Evolutionary conservation across 306 rosid genomes (phyloP).

Genomic region (Begonia masoniana): DNA sequence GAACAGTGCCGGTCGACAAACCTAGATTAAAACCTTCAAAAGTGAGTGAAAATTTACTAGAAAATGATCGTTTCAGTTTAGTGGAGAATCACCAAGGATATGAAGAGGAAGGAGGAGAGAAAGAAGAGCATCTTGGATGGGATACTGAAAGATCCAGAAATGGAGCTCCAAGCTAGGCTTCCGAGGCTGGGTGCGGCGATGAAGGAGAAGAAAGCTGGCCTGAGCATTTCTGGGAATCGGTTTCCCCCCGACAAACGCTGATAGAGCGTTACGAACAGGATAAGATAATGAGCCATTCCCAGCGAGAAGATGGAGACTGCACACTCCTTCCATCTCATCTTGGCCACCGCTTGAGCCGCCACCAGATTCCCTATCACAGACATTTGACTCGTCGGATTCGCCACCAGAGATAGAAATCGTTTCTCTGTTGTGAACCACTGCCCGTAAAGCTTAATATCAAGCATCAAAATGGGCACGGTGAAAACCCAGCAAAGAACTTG

Average conservation of each 20-base stretch:
- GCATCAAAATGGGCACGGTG: constrained; percentile 21
- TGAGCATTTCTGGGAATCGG: constrained; percentile 18
- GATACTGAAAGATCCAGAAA: constrained; percentile 21
- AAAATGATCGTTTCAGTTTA: no score
- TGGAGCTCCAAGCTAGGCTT: constrained; percentile 42
- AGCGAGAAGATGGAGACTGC: constrained; percentile 31
- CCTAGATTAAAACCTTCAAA: constrained; percentile 11
- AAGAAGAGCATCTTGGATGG: constrained; percentile 44
- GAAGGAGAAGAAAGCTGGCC: constrained; percentile 38
- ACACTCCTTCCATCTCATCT: constrained; percentile 37
- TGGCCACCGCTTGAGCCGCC: constrained; percentile 27
- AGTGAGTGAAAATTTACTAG: no score
- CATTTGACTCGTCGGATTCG: constrained; percentile 34
- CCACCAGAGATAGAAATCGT: constrained; percentile 29
- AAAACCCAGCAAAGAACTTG: constrained; percentile 22
- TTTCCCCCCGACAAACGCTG: constrained; percentile 26
- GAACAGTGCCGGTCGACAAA: constrained; percentile 36
- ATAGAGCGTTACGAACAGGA: constrained; percentile 32
- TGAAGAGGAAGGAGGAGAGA: constrained; percentile 35
- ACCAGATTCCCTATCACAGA: constrained; percentile 39
- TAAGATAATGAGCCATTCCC: constrained; percentile 27
- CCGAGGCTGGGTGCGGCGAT: constrained; percentile 48
- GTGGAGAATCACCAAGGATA: constrained; percentile 25
- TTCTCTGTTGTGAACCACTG: constrained; percentile 40
- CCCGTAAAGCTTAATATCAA: constrained; percentile 31